Evolutionary conservation across 768 basidiomycete species (phyloP).

Genomic region (Russula olivacea): DNA sequence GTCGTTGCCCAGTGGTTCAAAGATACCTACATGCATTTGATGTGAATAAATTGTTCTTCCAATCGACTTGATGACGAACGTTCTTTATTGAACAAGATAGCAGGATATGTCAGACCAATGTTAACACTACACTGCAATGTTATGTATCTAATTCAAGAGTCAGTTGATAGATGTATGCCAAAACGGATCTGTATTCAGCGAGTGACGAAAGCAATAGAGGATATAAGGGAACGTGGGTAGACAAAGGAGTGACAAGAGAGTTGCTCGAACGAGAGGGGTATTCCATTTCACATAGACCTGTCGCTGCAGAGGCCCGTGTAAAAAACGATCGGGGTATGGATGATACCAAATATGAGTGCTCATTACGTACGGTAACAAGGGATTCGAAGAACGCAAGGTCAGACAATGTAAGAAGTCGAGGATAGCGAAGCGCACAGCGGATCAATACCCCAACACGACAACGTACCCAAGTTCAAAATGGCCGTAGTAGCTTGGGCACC

Average conservation of each 20-base stretch:
- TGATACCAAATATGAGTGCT: background rate
- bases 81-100: too few relatives aligned
- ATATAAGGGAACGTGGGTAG: background rate
- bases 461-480: background rate
- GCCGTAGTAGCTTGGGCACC: slow-evolving; percentile 21
- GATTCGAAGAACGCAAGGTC: background rate
- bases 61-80: too few relatives aligned
- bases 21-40: too few relatives aligned
- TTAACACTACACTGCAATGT: too few relatives aligned
- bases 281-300: background rate
- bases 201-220: background rate
- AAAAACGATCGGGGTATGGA: background rate
- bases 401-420: background rate
- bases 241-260: background rate
- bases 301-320: background rate
- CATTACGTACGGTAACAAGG: background rate
- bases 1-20: too few relatives aligned
- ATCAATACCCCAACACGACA: background rate
- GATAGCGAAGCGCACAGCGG: background rate
- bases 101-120: too few relatives aligned
- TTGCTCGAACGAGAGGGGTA: background rate
- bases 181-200: background rate
- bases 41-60: too few relatives aligned
- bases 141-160: too few relatives aligned
- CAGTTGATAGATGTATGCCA: too few relatives aligned